These are phyloP conservation scores for Aspergillus udagawae DNA, from an alignment of 2,329 filamentous ascomycete species.

Conservation along the genomic window DNA sequence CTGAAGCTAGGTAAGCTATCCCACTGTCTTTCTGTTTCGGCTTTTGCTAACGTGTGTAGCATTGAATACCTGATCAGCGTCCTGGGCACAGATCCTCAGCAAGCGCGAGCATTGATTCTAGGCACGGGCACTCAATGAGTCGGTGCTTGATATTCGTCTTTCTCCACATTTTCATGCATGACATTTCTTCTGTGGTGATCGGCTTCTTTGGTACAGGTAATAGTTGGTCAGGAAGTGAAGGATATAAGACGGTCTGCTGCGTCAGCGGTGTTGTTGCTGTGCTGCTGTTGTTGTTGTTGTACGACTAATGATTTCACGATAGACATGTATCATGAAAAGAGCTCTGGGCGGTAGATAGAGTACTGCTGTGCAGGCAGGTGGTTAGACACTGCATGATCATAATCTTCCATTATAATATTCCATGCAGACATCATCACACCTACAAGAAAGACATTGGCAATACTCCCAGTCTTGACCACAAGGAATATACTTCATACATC, in stretches of 20 bases:
- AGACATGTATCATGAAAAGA: slow-evolving; percentile 33
- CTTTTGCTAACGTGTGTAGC: slow-evolving; percentile 35
- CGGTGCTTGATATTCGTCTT: slow-evolving; percentile 4
- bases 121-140: slow-evolving; percentile 16
- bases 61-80: slow-evolving; percentile 62
- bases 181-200: neutral
- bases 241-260: no score
- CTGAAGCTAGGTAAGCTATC: slow-evolving; percentile 69
- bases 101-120: slow-evolving; percentile 47
- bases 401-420: neutral
- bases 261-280: no score
- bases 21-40: neutral
- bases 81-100: slow-evolving; percentile 53
- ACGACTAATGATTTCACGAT: slow-evolving; percentile 38
- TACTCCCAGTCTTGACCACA: no score
- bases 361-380: neutral
- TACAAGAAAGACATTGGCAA: no score
- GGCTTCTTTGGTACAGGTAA: neutral
- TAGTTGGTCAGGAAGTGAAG: neutral
- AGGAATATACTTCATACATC: no score
- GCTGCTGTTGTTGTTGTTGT: slow-evolving; percentile 17
- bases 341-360: slow-evolving; percentile 2
- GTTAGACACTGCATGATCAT: slow-evolving; percentile 3
- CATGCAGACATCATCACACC: no score
- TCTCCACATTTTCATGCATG: slow-evolving; percentile 6